Base-by-base conservation (phyloP, 177 flowering plant genomes). In the Tripterygium wilfordii region DNA sequence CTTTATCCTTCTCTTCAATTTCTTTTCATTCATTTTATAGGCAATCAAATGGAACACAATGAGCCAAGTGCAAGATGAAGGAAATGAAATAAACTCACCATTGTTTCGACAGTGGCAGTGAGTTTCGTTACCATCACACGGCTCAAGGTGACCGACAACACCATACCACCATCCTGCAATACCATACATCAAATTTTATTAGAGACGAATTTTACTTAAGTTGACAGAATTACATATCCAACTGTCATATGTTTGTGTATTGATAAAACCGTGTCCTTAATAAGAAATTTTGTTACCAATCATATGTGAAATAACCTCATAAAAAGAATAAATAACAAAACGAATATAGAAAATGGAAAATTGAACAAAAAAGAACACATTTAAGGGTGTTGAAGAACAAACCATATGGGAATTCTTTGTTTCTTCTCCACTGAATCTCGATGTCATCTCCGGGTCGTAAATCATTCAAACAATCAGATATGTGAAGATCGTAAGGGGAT, bases 151-250 rank as follows among this genome's bases (percentile, higher is more conserved):
- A 37, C 95, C 96, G 23, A 88, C 95, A 17, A 81, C 70, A 43
- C 97, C 96, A 70, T 84, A 92, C 97, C 98, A 92, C 98, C 98
- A 92, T 48, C 98, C 98, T 92, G 82, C 64, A 58, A 67, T n/a
- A n/a, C n/a, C n/a, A n/a, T n/a, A n/a, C n/a, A n/a, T n/a, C n/a
- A n/a, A n/a, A n/a, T n/a, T n/a, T n/a, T n/a, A n/a, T n/a, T n/a
- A n/a, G n/a, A n/a, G n/a, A n/a, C n/a, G n/a, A n/a, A n/a, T n/a
- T n/a, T n/a, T n/a, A n/a, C n/a, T n/a, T n/a, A n/a, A n/a, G n/a
- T n/a, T n/a, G n/a, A n/a, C n/a, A n/a, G n/a, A n/a, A n/a, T n/a
- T n/a, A n/a, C n/a, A n/a, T n/a, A n/a, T n/a, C n/a, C n/a, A n/a
- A n/a, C n/a, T n/a, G n/a, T n/a, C n/a, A n/a, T n/a, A n/a, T n/a